Evolutionary conservation across 2,329 filamentous ascomycete genomes (phyloP), one percentile per base, ranked within the genome.

Genomic region (Fusarium sacchari): DNA sequence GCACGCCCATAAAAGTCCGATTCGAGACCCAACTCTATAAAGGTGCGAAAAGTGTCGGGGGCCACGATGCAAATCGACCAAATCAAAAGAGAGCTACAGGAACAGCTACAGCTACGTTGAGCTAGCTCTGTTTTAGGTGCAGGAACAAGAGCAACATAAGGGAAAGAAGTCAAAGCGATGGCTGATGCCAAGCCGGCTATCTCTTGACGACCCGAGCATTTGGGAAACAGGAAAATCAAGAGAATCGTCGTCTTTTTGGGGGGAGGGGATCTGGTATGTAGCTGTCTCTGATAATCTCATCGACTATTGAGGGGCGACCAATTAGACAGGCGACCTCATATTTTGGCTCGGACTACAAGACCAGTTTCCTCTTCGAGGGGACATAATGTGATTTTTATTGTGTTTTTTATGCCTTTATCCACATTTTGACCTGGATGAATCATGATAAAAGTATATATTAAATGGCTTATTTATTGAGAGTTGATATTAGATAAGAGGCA

Each of bases 101-200:
- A 58, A 62, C 47, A 47, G 60, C 59, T 66, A 47, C 34, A 56
- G 40, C 47, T 44, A 32, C 32, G 36, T n/a, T 24, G 49, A 64
- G 49, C 52, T 50, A 64, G 49, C 63, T 42, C 46, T 56, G 17
- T 64, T 34, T 58, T 71, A 58, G 71, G 61, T 55, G 49, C 67
- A 73, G 66, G 66, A 74, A 73, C 71, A 52, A 22, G 46, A 40
- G 46, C n/a, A 37, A 14, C 32, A 71, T 24, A 30, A 62, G 46
- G 32, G 53, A 40, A 13, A 60, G 20, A 67, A 44, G 43, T 28
- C 37, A 50, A 34, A 20, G 49, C 52, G 30, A 70, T 59, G 52
- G 68, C 56, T 40, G 47, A 46, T 60, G 71, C 71, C 71, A 74
- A 73, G 71, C 62, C 71, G 63, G 67, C 39, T 64, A 64, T 61